These are phyloP conservation scores for Xylaria telfairii DNA, from an alignment of 495 filamentous ascomycete genomes.

Conservation along the genomic window DNA sequence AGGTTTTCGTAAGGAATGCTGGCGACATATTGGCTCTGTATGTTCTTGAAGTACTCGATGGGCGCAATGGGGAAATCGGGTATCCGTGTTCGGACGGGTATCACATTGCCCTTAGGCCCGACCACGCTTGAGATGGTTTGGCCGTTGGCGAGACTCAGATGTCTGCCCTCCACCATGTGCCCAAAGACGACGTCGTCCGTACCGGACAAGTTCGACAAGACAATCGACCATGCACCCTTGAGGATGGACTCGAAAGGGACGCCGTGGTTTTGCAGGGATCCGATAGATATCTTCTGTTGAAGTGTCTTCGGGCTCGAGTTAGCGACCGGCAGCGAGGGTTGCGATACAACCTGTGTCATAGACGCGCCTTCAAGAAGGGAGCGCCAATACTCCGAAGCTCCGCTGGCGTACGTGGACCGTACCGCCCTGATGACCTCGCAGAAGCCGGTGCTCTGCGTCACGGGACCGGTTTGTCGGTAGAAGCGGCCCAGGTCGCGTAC, in stretches of 20 bases:
- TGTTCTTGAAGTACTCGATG: slow-evolving; percentile 46
- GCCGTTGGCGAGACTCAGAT: slow-evolving; percentile 41
- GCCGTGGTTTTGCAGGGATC: slow-evolving; percentile 39
- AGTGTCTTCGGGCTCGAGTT: slow-evolving; percentile 44
- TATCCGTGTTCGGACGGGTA: slow-evolving; percentile 51
- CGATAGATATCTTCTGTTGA: slow-evolving; percentile 43
- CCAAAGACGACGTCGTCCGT: slow-evolving; percentile 55
- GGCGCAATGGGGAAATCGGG: slow-evolving; percentile 49
- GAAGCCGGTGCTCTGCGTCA: slow-evolving; percentile 45
- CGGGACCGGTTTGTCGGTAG: slow-evolving; percentile 44
- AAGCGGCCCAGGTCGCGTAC: slow-evolving; percentile 51
- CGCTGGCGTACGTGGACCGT: slow-evolving; percentile 41
- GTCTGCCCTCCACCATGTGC: slow-evolving; percentile 47
- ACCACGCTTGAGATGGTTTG: slow-evolving; percentile 49
- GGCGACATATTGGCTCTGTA: slow-evolving; percentile 49
- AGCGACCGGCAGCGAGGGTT: slow-evolving; percentile 44
- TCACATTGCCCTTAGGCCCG: slow-evolving; percentile 50
- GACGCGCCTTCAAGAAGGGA: slow-evolving; percentile 46
- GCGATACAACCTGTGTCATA: slow-evolving; percentile 51
- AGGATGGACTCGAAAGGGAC: slow-evolving; percentile 50
- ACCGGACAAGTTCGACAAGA: slow-evolving; percentile 45
- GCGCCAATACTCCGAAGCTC: slow-evolving; percentile 51
- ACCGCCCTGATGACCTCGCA: slow-evolving; percentile 50
- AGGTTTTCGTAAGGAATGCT: slow-evolving; percentile 52
- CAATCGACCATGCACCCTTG: slow-evolving; percentile 54